Conservation (phyloP, 805 yeast species). For the Saccharomycopsis sp. region DNA sequence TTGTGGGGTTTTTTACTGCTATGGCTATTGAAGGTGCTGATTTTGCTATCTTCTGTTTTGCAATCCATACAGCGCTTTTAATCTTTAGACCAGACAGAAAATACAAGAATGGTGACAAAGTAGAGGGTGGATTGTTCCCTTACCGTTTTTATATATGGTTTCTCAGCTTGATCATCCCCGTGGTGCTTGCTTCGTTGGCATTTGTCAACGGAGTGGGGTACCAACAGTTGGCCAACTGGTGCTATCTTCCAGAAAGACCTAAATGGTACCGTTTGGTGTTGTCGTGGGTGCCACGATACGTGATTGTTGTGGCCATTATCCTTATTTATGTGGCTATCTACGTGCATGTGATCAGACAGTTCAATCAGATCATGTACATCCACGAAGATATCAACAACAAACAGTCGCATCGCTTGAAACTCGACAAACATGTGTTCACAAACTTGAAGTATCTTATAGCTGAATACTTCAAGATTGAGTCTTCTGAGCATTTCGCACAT, state of each 20-base stretch:
- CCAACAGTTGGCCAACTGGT: slow-evolving; percentile 61
- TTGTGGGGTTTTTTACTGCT: slow-evolving; percentile 77
- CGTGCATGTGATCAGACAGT: slow-evolving; percentile 60
- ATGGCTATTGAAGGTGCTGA: slow-evolving; percentile 82
- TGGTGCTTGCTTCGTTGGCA: slow-evolving; percentile 64
- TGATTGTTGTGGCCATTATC: slow-evolving; percentile 55
- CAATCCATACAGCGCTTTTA: slow-evolving; percentile 71
- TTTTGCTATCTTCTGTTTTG: slow-evolving; percentile 72
- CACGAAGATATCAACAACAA: slow-evolving; percentile 26
- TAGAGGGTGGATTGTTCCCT: slow-evolving; percentile 70
- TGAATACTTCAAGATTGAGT: slow-evolving; percentile 23
- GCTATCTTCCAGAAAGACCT: slow-evolving; percentile 69
- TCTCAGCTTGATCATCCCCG: slow-evolving; percentile 53
- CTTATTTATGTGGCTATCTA: slow-evolving; percentile 65
- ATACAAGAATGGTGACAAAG: slow-evolving; percentile 34
- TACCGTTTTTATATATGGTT: slow-evolving; percentile 53
- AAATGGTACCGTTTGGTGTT: slow-evolving; percentile 66
- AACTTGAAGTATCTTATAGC: slow-evolving; percentile 23
- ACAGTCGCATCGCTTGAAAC: slow-evolving; percentile 13
- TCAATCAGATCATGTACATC: slow-evolving; percentile 41
- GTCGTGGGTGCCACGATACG: slow-evolving; percentile 78
- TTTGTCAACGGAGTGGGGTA: slow-evolving; percentile 56
- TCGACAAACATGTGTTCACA: slow-evolving; percentile 15
- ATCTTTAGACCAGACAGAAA: slow-evolving; percentile 58
- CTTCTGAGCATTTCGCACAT: slow-evolving; percentile 11